Evolutionary conservation across 192 early-diverging fungal genomes (phyloP), one percentile per base, ranked within the genome.

Genomic region (Entomortierella lignicola): DNA sequence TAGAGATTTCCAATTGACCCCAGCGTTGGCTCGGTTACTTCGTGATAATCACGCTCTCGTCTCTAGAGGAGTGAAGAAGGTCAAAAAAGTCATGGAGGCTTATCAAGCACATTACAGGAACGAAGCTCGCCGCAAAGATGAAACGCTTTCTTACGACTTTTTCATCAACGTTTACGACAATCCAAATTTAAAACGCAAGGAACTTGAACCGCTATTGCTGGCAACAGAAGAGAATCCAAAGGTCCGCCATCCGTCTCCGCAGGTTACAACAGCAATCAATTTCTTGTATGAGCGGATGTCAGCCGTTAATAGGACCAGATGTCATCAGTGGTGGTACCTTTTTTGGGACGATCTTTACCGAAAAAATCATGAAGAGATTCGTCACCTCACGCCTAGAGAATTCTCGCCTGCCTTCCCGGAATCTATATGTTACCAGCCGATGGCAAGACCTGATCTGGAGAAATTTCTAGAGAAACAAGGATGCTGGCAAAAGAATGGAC

Each of bases 341-440:
- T 90, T 91, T 65, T 91, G 89, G 89, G 90, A 91, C 55, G 90
- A 91, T 44, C 60, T 91, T 2, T 90, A 88, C 60, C 80, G 89
- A 6, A 82, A 89, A n/a, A 89, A 91, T 66, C 72, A 67, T 27
- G 43, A 71, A 10, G 67, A 83, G n/a, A 87, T 85, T 20, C 57
- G 71, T 18, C 65, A 84, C 57, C 64, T 91, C 12, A 55, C 81
- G 37, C 83, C 85, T 20, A 60, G 64, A 0, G 88, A 88, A 63
- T 91, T 91, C 63, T 89, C 85, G 44, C 90, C 90, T n/a, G 83
- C 88, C 1, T 91, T 89, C 55, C 81, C 89, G 53, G 75, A 80
- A 26, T 81, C 89, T 2, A 81, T 91, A 39, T 86, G 88, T 12
- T 91, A 90, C 68, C 77, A 71, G 50, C 90, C 90, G 21, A 58